Percentiles rank a stretch among this genome's conserved stretches.
Conservation (phyloP, 2,329 filamentous ascomycete genomes). For the Fusarium torulosum region DNA sequence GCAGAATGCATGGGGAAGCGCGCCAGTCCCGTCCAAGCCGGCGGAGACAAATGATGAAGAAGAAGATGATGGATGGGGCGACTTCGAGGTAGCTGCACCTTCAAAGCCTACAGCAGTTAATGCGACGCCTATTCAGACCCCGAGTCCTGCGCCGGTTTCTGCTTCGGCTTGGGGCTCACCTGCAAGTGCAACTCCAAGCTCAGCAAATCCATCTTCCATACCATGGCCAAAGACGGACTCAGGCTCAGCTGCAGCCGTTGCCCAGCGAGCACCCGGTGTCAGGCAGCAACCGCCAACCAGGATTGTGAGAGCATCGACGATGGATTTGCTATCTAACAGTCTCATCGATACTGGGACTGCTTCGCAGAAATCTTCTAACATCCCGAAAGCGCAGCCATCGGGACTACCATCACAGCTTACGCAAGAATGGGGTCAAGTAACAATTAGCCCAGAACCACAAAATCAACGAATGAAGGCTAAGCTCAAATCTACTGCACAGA, state of each 20-base stretch:
- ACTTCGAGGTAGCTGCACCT: constrained; percentile 71
- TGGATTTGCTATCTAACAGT: constrained; percentile 67
- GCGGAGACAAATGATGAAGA: constrained; percentile 57
- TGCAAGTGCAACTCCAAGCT: constrained; percentile 12
- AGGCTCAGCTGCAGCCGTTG: constrained; percentile 12
- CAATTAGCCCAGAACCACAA: constrained; percentile 9
- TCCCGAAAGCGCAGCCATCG: constrained; percentile 19
- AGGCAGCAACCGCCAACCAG: constrained; percentile 38
- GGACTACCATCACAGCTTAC: constrained; percentile 18
- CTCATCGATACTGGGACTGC: constrained; percentile 57
- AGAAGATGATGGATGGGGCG: constrained; percentile 75
- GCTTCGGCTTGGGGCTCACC: constrained; percentile 33
- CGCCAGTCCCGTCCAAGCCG: constrained; percentile 33
- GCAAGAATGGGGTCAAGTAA: constrained; percentile 23
- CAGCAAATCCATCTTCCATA: constrained; percentile 33
- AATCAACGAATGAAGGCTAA: constrained; percentile 42
- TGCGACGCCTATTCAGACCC: constrained; percentile 28
- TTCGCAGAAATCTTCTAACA: constrained; percentile 12
- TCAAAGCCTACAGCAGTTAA: constrained; percentile 23
- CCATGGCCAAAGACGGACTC: constrained; percentile 33
- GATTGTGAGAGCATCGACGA: constrained; percentile 61
- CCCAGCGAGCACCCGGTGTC: constrained; percentile 12
- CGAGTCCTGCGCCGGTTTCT: constrained; percentile 12
- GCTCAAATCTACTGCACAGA: constrained; percentile 40
- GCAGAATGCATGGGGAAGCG: constrained; percentile 37